Evolutionary conservation across 306 rosid genomes (phyloP).

Genomic region (Senna siamea): DNA sequence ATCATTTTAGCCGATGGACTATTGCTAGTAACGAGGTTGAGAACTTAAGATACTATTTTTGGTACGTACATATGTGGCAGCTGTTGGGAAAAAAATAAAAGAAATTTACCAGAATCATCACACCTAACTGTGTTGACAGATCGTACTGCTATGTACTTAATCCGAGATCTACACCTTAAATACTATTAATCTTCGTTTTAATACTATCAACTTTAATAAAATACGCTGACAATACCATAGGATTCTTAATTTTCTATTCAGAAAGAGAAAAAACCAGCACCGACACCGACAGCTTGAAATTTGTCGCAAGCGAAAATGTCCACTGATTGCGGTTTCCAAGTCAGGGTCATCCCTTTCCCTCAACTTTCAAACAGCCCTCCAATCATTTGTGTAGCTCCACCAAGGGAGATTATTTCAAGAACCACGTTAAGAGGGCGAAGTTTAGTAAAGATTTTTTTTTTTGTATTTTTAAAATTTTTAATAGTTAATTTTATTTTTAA

Average conservation of each 20-base stretch:
- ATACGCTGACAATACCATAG: not conserved
- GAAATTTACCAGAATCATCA: not conserved
- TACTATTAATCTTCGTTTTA: not conserved
- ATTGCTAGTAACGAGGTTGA: no score
- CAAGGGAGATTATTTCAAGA: no score
- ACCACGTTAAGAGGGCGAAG: no score
- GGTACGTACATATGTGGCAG: not conserved
- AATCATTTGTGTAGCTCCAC: not conserved
- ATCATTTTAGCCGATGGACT: not conserved
- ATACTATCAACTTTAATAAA: not conserved
- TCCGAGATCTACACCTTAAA: not conserved
- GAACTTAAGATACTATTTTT: not conserved
- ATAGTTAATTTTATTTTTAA: no score
- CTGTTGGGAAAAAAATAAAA: not conserved
- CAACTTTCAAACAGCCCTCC: not conserved
- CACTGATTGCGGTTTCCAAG: not conserved
- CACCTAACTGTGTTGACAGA: not conserved
- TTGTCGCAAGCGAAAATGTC: conserved; percentile 32
- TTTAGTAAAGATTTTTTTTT: no score
- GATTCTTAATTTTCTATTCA: not conserved
- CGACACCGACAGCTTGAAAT: conserved; percentile 46
- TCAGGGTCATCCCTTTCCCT: not conserved
- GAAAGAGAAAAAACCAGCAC: conserved; percentile 31
- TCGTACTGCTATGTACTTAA: not conserved
- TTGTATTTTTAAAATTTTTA: no score